Evolutionary conservation across 148 eudicot genomes (phyloP).

Genomic region (Salicornia ramosissima): DNA sequence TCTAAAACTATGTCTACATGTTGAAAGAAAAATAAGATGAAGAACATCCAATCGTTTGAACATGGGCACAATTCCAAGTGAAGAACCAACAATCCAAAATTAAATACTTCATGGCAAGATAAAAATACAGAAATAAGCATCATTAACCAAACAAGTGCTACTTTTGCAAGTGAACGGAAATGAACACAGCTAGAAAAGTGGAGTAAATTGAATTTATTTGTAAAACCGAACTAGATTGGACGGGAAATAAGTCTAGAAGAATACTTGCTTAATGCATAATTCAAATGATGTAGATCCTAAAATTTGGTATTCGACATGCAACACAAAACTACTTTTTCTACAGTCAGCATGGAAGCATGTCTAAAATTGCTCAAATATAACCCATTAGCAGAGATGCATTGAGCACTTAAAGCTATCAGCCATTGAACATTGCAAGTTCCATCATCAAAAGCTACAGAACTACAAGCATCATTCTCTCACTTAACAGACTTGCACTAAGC

Average conservation of each 20-base stretch:
- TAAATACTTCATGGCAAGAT: neutral
- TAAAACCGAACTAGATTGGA: no score
- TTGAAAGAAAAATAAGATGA: neutral
- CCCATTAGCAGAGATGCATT: slow-evolving; percentile 1
- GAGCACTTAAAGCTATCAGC: neutral
- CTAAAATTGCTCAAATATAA: neutral
- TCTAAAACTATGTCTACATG: neutral
- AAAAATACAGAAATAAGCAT: neutral
- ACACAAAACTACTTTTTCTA: neutral
- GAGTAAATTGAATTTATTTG: no score
- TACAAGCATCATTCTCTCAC: neutral
- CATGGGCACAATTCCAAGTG: neutral
- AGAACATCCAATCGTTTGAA: neutral
- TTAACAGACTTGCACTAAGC: neutral
- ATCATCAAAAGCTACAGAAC: neutral
- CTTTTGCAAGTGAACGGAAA: no score
- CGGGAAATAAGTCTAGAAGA: no score
- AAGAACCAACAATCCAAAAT: neutral
- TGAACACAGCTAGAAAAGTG: no score
- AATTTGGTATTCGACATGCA: neutral
- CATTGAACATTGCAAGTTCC: neutral
- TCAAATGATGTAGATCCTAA: neutral
- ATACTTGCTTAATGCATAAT: neutral
- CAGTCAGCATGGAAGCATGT: neutral
- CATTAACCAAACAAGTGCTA: neutral